A percentile compares a stretch with the other conserved stretches of the same genome.
These are phyloP conservation scores for Posidonia australis DNA, from an alignment of 106 monocot genomes.

Conservation along the genomic window DNA sequence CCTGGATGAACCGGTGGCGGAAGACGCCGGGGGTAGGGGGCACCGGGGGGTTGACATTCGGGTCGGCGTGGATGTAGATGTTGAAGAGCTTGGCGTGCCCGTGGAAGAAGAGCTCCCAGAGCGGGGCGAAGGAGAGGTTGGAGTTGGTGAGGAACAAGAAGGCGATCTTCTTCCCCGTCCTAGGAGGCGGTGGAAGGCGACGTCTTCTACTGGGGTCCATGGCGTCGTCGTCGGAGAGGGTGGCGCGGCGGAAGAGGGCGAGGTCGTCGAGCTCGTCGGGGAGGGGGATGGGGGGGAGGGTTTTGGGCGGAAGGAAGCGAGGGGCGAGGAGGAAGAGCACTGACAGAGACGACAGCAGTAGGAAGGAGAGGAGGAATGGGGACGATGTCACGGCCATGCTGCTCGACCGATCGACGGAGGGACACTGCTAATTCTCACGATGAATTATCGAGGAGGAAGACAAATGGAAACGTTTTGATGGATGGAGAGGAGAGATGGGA, in stretches of 20 bases:
- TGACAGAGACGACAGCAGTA: constrained; percentile 35
- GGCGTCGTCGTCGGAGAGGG: constrained; percentile 28
- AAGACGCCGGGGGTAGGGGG: constrained; percentile 21
- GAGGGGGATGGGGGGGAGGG: constrained; percentile 42
- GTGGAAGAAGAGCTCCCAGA: constrained; percentile 69
- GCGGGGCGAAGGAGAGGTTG: constrained; percentile 53
- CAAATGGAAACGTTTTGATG: too few species aligned
- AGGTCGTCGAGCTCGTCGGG: constrained; percentile 31
- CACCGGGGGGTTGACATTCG: background rate
- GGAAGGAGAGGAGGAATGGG: constrained; percentile 26
- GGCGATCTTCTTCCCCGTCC: constrained; percentile 40
- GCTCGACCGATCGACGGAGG: too few species aligned
- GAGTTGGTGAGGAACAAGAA: constrained; percentile 79
- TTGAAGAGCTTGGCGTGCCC: constrained; percentile 37
- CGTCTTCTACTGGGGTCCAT: background rate
- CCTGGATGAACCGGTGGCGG: constrained; percentile 42
- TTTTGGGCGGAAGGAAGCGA: constrained; percentile 46
- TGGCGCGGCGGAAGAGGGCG: constrained; percentile 72
- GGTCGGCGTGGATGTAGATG: constrained; percentile 27
- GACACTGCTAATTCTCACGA: too few species aligned
- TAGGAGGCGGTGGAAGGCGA: constrained; percentile 18
- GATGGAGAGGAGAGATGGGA: too few species aligned
- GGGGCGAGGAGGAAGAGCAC: constrained; percentile 47
- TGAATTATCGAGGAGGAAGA: too few species aligned
- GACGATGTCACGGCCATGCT: constrained; percentile 37